phyloP scores from a whole-genome alignment of 257 asterid genomes.

The Gentiana dahurica region DNA sequence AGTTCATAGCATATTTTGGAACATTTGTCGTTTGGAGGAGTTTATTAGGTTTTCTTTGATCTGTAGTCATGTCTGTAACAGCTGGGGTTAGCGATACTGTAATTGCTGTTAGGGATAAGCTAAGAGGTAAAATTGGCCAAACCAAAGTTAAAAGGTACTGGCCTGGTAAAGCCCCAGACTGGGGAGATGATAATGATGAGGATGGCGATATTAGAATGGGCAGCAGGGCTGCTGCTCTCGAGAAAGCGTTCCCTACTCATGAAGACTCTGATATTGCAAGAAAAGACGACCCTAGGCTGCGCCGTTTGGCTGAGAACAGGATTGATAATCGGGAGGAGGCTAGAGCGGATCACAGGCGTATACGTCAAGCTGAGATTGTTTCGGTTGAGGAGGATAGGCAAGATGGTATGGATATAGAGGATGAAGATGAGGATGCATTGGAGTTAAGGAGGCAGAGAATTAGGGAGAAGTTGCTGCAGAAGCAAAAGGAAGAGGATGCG shows the following conservation, averaged over 20 bases:
- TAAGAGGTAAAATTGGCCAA: conserved; percentile 86
- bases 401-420: conserved; percentile 50
- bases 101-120: conserved; percentile 84
- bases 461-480: conserved; percentile 51
- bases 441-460: conserved; percentile 75
- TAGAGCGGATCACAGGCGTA: conserved; percentile 84
- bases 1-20: no score
- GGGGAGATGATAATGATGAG: conserved; percentile 83
- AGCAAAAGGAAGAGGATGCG: conserved; percentile 68
- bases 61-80: conserved; percentile 74
- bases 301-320: conserved; percentile 77
- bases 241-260: conserved; percentile 50
- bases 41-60: not conserved
- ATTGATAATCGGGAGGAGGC: conserved; percentile 73
- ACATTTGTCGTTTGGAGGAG: no score
- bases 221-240: conserved; percentile 47
- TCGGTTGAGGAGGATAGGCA: conserved; percentile 74
- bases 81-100: conserved; percentile 88
- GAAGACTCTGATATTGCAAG: conserved; percentile 31
- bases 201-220: conserved; percentile 57
- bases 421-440: conserved; percentile 74
- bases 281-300: conserved; percentile 77
- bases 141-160: conserved; percentile 92
- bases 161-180: conserved; percentile 98
- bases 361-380: conserved; percentile 89